phyloP scores from a whole-genome alignment of 305 asterid genomes.

The Petunia hybrid region DNA sequence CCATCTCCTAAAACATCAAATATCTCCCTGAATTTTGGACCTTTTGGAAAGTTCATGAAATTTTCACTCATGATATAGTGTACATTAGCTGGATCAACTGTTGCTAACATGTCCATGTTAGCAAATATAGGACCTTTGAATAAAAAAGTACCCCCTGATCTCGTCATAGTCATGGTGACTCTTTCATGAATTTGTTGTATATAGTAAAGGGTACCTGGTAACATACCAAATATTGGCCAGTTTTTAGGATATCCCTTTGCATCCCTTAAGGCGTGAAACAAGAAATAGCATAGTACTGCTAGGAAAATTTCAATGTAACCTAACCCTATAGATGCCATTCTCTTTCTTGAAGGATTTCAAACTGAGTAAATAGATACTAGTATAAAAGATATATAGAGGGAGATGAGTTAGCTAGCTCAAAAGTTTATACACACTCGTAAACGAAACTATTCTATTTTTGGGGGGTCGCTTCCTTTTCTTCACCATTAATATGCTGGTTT shows the following conservation, averaged over 20 bases:
- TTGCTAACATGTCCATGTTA: slow-evolving; percentile 62
- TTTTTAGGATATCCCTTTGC: slow-evolving; percentile 43
- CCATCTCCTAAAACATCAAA: slow-evolving; percentile 67
- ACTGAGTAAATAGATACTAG: not conserved
- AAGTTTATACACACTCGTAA: not conserved
- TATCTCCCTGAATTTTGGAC: slow-evolving; percentile 53
- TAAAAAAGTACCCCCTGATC: slow-evolving; percentile 47
- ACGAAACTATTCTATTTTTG: not conserved
- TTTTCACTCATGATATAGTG: slow-evolving; percentile 64
- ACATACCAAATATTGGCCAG: slow-evolving; percentile 70
- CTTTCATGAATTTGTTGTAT: slow-evolving; percentile 54
- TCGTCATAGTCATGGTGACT: slow-evolving; percentile 36
- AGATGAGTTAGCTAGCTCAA: not conserved
- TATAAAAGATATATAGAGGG: not conserved
- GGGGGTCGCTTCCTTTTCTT: not conserved
- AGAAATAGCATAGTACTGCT: slow-evolving; percentile 46
- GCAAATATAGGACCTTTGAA: slow-evolving; percentile 62
- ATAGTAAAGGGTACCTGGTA: slow-evolving; percentile 49
- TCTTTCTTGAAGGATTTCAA: not conserved
- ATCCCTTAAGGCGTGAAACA: slow-evolving; percentile 46
- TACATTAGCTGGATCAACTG: slow-evolving; percentile 62
- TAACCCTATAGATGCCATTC: slow-evolving; percentile 35
- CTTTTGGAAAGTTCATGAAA: slow-evolving; percentile 62
- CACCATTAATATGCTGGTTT: slow-evolving; percentile 7
- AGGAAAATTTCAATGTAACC: slow-evolving; percentile 44